A percentile compares a stretch with the other conserved stretches of the same genome.
Evolutionary conservation across 2,329 filamentous ascomycete genomes (phyloP).

Genomic region (Huntiella abstrusa): DNA sequence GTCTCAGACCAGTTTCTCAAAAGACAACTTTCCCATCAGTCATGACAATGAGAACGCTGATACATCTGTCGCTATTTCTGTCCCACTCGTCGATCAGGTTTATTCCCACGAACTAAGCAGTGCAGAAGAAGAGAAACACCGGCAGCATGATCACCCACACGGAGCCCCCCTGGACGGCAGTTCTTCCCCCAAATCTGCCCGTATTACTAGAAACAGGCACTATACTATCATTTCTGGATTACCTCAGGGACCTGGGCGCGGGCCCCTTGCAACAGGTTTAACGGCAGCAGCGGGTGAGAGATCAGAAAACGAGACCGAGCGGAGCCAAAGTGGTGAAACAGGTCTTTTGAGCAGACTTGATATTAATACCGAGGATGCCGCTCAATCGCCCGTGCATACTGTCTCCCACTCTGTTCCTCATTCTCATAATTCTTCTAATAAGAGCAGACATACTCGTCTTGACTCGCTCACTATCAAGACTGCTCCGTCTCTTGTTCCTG

Average conservation of each 20-base stretch:
- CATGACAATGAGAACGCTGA: neutral
- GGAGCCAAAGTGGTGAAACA: neutral
- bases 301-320: neutral
- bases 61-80: neutral
- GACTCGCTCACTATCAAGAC: constrained; percentile 5
- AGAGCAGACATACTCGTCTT: neutral
- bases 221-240: neutral
- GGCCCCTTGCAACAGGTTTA: neutral
- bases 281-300: neutral
- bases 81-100: too few species aligned
- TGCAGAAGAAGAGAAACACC: constrained; percentile 1
- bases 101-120: too few species aligned
- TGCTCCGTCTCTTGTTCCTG: constrained; percentile 1
- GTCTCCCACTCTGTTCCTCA: neutral
- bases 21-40: neutral
- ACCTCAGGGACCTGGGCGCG: constrained; percentile 3
- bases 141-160: constrained; percentile 11
- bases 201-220: constrained; percentile 2
- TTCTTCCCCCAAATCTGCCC: neutral
- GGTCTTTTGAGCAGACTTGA: neutral
- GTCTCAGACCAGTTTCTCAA: too few species aligned
- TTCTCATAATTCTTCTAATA: constrained; percentile 7
- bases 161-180: constrained; percentile 2
- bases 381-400: neutral
- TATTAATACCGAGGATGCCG: constrained; percentile 1